These are phyloP conservation scores for Hsuehochloa calcarea DNA, from an alignment of 176 grass and related monocot species.

Conservation along the genomic window DNA sequence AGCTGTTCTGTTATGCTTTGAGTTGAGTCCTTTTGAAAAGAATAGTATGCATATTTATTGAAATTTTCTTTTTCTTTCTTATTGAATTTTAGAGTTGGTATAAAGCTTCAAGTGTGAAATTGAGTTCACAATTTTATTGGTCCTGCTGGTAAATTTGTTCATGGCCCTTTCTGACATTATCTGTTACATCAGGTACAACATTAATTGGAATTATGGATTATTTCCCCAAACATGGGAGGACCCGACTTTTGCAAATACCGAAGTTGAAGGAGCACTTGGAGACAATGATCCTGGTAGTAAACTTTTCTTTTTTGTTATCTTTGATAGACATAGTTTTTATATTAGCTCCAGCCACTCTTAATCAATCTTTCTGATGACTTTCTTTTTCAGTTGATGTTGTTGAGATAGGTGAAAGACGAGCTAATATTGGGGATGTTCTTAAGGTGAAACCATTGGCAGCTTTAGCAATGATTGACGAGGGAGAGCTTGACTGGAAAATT, in stretches of 20 bases:
- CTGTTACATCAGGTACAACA: slow-evolving; percentile 57
- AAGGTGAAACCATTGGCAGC: slow-evolving; percentile 96
- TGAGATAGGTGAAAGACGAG: slow-evolving; percentile 87
- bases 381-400: slow-evolving; percentile 88
- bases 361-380: slow-evolving; percentile 8
- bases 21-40: neutral
- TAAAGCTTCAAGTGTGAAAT: slow-evolving; percentile 1
- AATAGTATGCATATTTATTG: neutral
- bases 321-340: slow-evolving; percentile 13
- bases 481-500: slow-evolving; percentile 98
- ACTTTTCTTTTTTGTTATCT: neutral
- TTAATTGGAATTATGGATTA: slow-evolving; percentile 97
- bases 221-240: slow-evolving; percentile 98
- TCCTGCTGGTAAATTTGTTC: neutral
- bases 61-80: neutral
- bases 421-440: slow-evolving; percentile 83
- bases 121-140: neutral
- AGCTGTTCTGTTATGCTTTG: neutral
- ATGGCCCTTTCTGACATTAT: slow-evolving; percentile 4
- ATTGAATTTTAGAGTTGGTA: neutral
- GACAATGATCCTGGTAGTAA: slow-evolving; percentile 93
- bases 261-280: slow-evolving; percentile 92
- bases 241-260: slow-evolving; percentile 72
- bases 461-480: slow-evolving; percentile 99
- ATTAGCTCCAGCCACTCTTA: neutral